Percentiles rank a stretch among this genome's conserved stretches.
Conservation (phyloP, 768 basidiomycete species). For the Mycena epipterygia region DNA sequence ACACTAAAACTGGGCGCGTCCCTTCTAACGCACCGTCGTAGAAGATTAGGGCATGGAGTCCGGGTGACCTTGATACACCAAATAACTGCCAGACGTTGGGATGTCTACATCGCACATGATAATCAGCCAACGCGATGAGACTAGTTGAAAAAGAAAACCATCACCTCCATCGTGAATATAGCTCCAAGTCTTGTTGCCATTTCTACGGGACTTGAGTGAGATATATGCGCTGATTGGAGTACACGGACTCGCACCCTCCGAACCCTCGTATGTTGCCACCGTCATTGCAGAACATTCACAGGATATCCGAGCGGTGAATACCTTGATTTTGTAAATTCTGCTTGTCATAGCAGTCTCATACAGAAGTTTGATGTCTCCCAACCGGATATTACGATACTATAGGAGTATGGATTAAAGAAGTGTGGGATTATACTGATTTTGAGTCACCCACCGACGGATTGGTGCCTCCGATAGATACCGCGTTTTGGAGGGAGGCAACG, state of each 20-base stretch:
- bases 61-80: background rate
- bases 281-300: conserved; percentile 7
- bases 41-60: background rate
- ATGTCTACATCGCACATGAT: background rate
- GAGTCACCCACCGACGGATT: background rate
- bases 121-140: too few relatives aligned
- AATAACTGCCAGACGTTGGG: too few relatives aligned
- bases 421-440: background rate
- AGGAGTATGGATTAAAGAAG: too few relatives aligned
- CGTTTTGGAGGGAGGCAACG: background rate
- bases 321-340: conserved; percentile 9
- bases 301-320: conserved; percentile 18
- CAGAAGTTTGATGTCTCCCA: conserved; percentile 25
- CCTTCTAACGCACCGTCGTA: background rate
- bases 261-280: conserved; percentile 14
- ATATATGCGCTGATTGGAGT: background rate
- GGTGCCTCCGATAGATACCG: background rate
- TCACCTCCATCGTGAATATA: background rate
- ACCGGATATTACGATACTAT: conserved; percentile 5
- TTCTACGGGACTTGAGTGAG: background rate
- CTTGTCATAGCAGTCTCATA: background rate
- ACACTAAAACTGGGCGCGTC: background rate
- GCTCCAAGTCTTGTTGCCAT: background rate
- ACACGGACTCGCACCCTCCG: background rate
- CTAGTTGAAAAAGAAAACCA: too few relatives aligned